Conservation (phyloP, 345 rosid genomes). For the Pistacia atlantica region DNA sequence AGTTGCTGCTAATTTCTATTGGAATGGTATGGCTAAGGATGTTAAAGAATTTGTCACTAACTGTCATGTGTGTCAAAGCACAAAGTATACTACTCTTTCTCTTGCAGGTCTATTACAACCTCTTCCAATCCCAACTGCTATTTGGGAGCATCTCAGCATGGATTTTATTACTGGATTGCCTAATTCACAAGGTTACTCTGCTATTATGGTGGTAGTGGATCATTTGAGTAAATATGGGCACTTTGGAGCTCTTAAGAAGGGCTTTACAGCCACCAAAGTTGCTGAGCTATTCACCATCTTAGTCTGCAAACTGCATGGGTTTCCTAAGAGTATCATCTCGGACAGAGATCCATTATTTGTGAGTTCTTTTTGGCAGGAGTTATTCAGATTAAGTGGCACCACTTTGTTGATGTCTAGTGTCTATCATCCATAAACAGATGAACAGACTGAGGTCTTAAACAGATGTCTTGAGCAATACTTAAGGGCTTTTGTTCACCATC, state of each 20-base stretch:
- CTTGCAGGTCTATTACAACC: neutral
- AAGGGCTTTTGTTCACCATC: neutral
- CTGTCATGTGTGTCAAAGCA: no score
- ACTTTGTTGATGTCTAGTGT: neutral
- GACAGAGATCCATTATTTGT: neutral
- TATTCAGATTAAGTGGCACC: neutral
- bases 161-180: neutral
- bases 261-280: neutral
- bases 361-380: neutral
- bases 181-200: neutral
- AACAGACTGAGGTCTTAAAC: neutral
- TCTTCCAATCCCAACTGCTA: neutral
- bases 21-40: no score
- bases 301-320: neutral
- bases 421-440: slow-evolving; percentile 7
- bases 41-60: no score
- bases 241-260: neutral
- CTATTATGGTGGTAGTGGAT: neutral
- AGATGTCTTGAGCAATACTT: neutral
- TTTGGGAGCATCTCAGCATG: neutral
- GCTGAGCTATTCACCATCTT: neutral
- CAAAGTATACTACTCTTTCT: no score
- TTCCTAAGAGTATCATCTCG: neutral
- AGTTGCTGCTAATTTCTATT: no score
- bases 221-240: neutral